These are phyloP conservation scores for Teunomyces cretensis DNA, from an alignment of 805 yeast species.

Conservation along the genomic window DNA sequence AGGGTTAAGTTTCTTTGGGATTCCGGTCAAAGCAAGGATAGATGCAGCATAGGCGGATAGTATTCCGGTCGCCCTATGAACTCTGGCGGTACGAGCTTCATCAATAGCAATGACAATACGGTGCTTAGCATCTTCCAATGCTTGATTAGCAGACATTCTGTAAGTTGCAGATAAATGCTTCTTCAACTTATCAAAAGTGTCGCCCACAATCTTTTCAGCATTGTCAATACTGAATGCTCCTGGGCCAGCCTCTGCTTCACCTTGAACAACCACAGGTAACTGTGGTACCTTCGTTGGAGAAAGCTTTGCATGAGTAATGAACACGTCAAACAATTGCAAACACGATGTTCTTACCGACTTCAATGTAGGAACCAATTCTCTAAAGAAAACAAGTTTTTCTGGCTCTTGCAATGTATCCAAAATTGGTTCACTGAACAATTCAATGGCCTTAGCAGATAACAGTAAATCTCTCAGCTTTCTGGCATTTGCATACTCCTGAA, in stretches of 20 bases:
- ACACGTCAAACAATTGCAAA: conserved; percentile 74
- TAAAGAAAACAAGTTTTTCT: conserved; percentile 52
- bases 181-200: conserved; percentile 64
- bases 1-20: conserved; percentile 90
- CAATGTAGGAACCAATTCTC: conserved; percentile 85
- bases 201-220: conserved; percentile 68
- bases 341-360: conserved; percentile 86
- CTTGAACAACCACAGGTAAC: conserved; percentile 86
- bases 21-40: conserved; percentile 54
- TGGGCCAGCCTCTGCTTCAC: conserved; percentile 91
- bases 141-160: conserved; percentile 67
- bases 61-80: conserved; percentile 56
- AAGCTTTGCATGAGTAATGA: conserved; percentile 73
- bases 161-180: conserved; percentile 64
- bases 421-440: conserved; percentile 25
- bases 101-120: conserved; percentile 64
- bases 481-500: conserved; percentile 63
- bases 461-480: conserved; percentile 16
- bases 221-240: conserved; percentile 81
- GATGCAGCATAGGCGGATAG: conserved; percentile 79
- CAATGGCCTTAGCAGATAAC: conserved; percentile 18
- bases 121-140: conserved; percentile 75
- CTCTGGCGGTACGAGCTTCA: conserved; percentile 58
- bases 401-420: conserved; percentile 41
- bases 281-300: conserved; percentile 73